A percentile compares a stretch with the other conserved stretches of the same genome.
Conservation (phyloP, 164 flowering plant species). For the Hamamelis virginiana region DNA sequence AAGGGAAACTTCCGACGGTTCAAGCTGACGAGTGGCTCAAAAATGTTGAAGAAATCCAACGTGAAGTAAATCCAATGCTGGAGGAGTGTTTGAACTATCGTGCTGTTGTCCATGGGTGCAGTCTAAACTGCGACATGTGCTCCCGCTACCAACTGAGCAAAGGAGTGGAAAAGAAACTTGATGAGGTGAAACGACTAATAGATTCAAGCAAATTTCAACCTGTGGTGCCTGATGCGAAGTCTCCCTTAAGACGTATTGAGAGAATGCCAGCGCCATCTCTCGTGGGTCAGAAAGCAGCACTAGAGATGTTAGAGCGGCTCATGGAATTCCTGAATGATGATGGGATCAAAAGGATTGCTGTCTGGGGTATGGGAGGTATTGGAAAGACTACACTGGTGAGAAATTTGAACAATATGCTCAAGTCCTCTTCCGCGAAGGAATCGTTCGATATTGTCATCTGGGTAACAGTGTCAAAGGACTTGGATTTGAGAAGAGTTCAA, state of each 20-base stretch:
- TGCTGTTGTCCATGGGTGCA: too few relatives aligned
- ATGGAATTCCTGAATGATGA: constrained; percentile 7
- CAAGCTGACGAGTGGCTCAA: constrained; percentile 12
- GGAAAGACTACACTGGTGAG: constrained; percentile 22
- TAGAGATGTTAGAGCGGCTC: neutral
- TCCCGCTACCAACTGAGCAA: constrained; percentile 9
- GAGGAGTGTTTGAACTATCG: neutral
- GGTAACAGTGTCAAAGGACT: constrained; percentile 17
- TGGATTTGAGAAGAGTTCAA: constrained; percentile 17
- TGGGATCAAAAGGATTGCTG: constrained; percentile 5
- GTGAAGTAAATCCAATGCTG: neutral
- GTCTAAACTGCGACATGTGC: neutral
- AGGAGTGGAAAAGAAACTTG: neutral
- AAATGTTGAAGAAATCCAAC: constrained; percentile 12
- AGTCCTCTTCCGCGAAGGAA: neutral
- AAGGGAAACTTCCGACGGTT: neutral
- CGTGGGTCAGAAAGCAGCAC: constrained; percentile 16
- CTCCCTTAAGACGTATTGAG: constrained; percentile 7
- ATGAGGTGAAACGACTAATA: constrained; percentile 2
- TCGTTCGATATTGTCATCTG: constrained; percentile 13
- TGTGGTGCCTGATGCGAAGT: neutral
- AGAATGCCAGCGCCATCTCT: constrained; percentile 2
- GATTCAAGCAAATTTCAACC: neutral
- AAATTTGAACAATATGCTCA: constrained; percentile 17
- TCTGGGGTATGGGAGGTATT: constrained; percentile 27